Conservation (phyloP, 441 rosid genomes). For the Adansonia gregorii region DNA sequence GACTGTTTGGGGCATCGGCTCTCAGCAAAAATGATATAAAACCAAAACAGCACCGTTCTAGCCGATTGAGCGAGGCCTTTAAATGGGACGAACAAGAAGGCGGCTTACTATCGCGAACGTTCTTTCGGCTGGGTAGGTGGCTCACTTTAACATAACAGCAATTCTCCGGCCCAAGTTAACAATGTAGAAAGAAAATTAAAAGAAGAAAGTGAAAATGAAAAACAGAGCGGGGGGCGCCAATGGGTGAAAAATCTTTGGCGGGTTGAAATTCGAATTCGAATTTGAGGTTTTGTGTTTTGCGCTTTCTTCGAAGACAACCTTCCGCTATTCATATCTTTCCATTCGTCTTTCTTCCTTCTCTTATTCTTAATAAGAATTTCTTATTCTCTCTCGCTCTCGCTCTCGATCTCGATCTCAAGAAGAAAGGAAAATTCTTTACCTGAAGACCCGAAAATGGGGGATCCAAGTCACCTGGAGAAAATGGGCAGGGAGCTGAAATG, state of each 20-base stretch:
- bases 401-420: not conserved
- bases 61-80: not conserved
- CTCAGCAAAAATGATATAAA: not conserved
- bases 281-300: slow-evolving; percentile 16
- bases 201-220: not conserved
- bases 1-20: not conserved
- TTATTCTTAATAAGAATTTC: no score
- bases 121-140: not conserved
- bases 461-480: slow-evolving; percentile 66
- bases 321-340: not conserved
- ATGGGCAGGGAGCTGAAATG: slow-evolving; percentile 96
- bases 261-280: slow-evolving; percentile 9
- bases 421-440: slow-evolving; percentile 15
- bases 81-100: not conserved
- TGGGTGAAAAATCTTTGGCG: slow-evolving; percentile 9
- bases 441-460: slow-evolving; percentile 52
- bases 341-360: not conserved
- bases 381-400: no score
- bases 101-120: not conserved
- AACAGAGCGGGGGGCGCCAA: not conserved
- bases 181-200: not conserved
- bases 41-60: not conserved
- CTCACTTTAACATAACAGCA: not conserved
- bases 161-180: not conserved
- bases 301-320: slow-evolving; percentile 17